phyloP scores from a whole-genome alignment of 2,329 filamentous ascomycete genomes.

The Colletotrichum tamarilloi region DNA sequence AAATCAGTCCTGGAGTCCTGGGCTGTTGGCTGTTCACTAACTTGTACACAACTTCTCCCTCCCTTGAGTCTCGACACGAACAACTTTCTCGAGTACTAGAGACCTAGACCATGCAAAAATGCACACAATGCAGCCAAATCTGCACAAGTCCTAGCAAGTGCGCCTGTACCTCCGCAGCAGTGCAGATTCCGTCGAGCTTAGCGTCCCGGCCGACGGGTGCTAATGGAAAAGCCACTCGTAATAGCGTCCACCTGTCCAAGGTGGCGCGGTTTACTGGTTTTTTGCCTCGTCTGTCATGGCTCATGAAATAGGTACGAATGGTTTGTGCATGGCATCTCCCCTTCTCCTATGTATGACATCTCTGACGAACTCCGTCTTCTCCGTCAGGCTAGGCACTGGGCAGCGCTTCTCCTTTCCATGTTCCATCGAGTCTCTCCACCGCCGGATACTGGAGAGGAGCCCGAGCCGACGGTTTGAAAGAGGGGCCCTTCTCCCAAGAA shows the following conservation, averaged over 20 bases:
- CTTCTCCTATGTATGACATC: neutral
- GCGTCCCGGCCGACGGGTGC: conserved; percentile 25
- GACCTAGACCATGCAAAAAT: conserved; percentile 1
- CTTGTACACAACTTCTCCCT: too few relatives aligned
- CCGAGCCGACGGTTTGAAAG: conserved; percentile 12
- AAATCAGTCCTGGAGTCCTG: too few relatives aligned
- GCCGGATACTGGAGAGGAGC: conserved; percentile 8
- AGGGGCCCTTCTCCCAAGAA: neutral
- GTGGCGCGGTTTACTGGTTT: conserved; percentile 20
- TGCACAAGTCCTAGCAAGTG: neutral
- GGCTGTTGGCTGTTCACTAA: too few relatives aligned
- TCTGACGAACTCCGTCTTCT: neutral
- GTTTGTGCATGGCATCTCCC: conserved; percentile 1
- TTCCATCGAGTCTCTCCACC: neutral
- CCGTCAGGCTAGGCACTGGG: neutral
- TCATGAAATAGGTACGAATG: neutral
- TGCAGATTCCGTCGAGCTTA: conserved; percentile 9
- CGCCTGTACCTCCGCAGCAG: neutral
- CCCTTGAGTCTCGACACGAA: too few relatives aligned
- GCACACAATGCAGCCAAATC: neutral
- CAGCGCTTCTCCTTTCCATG: neutral
- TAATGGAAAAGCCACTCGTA: conserved; percentile 29
- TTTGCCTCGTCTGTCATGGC: conserved; percentile 1
- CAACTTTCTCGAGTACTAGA: too few relatives aligned
- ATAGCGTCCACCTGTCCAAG: conserved; percentile 17